Percentiles rank a stretch among this genome's conserved stretches.
These are phyloP conservation scores for Rhodotorula graminis DNA, from an alignment of 768 basidiomycete species.

Conservation along the genomic window DNA sequence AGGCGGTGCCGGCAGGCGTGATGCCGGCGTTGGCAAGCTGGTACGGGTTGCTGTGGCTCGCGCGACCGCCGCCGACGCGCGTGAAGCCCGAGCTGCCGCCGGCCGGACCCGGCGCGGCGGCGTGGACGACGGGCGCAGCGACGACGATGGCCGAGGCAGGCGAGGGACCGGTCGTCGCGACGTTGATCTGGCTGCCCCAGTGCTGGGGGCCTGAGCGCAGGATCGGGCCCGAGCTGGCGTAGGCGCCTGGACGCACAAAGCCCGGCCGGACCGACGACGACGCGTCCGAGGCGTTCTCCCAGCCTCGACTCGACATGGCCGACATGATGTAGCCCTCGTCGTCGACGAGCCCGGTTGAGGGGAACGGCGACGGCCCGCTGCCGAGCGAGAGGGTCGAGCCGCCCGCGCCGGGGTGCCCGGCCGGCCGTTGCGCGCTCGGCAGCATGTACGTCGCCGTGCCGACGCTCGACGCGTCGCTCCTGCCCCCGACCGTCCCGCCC, in stretches of 20 bases:
- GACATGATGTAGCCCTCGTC: slow-evolving; percentile 79
- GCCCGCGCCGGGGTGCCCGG: slow-evolving; percentile 51
- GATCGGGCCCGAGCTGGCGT: slow-evolving; percentile 28
- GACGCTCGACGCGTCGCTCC: slow-evolving; percentile 29
- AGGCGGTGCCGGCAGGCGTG: slow-evolving; percentile 2
- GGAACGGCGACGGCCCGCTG: slow-evolving; percentile 11
- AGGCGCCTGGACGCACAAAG: slow-evolving; percentile 31
- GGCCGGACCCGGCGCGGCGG: neutral
- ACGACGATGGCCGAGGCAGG: slow-evolving; percentile 15
- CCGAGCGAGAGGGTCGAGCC: slow-evolving; percentile 57
- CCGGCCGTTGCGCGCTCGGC: slow-evolving; percentile 53
- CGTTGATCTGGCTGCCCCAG: slow-evolving; percentile 25
- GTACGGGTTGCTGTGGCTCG: slow-evolving; percentile 33
- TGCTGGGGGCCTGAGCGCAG: slow-evolving; percentile 26
- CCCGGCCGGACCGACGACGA: slow-evolving; percentile 10
- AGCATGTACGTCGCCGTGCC: slow-evolving; percentile 30
- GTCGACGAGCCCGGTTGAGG: slow-evolving; percentile 48
- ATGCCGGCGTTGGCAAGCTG: slow-evolving; percentile 12
- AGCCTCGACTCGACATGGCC: slow-evolving; percentile 66
- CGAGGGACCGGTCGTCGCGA: neutral
- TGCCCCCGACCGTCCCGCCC: neutral
- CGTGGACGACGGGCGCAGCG: neutral
- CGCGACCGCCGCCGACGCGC: slow-evolving; percentile 30
- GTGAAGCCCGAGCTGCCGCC: slow-evolving; percentile 26
- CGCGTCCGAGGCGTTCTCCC: slow-evolving; percentile 14